Base-by-base conservation (phyloP, 768 basidiomycete species). In the Lactifluus echinatus region DNA sequence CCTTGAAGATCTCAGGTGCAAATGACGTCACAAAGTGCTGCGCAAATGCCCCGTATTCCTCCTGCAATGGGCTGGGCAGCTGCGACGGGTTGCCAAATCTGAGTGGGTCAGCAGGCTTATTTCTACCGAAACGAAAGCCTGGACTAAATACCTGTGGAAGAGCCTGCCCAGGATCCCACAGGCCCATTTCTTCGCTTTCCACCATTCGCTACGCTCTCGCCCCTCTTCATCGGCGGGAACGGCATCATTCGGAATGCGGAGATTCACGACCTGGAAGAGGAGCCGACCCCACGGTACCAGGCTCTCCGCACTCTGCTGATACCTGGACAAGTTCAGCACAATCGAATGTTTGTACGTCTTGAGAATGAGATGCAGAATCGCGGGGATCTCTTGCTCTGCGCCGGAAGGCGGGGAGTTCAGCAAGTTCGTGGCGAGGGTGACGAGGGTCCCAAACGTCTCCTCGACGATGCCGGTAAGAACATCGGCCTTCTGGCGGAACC, bases 131-230 rank as follows among this genome's bases (percentile, higher is more conserved):
- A 29, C 1, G 8, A n/a, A 10, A 14, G 2, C 44, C 12, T 19
- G 11, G 33, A 44, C 36, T 0, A 14, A 67, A 6, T 53, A 84
- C 79, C 86, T 78, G 65, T 87, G 85, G 77, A 93, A 93, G 15
- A 93, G 73, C 23, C 84, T 75, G 34, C 87, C 87, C 8, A 95
- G 74, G 36, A 82, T 82, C n/a, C 78, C 81, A 66, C 85, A 93
- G 0, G 92, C 89, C 93, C 92, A 94, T 67, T 95, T 95, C 73
- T 94, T 94, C 8, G 86, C 79, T 67, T 85, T 86, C 87, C 90
- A 91, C 92, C 93, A 95, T 64, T 89, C 87, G 45, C 76, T 80
- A 46, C 76, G 76, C 72, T 93, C 89, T 34, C 87, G 75, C 15
- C 87, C 86, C 5, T 91, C 87, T 59, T 83, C 79, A 55, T 88